Base-by-base conservation (phyloP, 1,139 yeast genomes). In the Nakaseomyces sp. region DNA sequence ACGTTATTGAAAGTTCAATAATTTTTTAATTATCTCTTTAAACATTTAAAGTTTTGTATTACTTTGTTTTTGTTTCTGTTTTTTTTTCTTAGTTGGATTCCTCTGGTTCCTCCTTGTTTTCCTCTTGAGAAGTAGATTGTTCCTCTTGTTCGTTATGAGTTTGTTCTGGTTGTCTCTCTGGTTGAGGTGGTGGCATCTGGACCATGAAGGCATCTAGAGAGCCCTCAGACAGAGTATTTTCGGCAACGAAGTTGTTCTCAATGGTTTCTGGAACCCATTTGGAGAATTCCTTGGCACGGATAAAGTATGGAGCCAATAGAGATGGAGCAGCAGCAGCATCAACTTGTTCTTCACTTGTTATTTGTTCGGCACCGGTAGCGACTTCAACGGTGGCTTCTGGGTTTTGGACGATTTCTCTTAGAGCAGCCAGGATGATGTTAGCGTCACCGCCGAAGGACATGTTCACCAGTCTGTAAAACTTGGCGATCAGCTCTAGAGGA, bases 391-490 rank as follows among this genome's bases (percentile, higher is more conserved):
- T 53, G 30, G 62, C 58, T 31, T 49, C 43, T 44, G 56, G 57
- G 47, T 59, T 58, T 22, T 54, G 50, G 9, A 58, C 57, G 42
- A 63, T 56, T 46, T 61, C 64, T 48, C 63, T 56, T 36, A 61
- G 47, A n/a, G 65, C 61, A 43, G 64, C 65, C 44, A 61, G 45
- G 29, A 63, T 58, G 36, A 61, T 47, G 41, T 50, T 54, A 12
- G 53, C 45, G 42, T 63, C 65, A 43, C 64, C 65, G 35, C 62
- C 62, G 41, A 57, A 55, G n/a, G 66, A 61, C 54, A 61, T 50
- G 43, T 61, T 60, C 12, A 54, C 54, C 30, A 63, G 47, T 43
- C 65, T 56, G 48, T 58, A 61, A 41, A 63, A 63, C 44, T 55
- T 55, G n/a, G 63, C 45, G 25, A 61, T 54, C 29, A 56, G 44